These are phyloP conservation scores for Zizania palustris DNA, from an alignment of 202 grass and related monocot species.

Conservation along the genomic window DNA sequence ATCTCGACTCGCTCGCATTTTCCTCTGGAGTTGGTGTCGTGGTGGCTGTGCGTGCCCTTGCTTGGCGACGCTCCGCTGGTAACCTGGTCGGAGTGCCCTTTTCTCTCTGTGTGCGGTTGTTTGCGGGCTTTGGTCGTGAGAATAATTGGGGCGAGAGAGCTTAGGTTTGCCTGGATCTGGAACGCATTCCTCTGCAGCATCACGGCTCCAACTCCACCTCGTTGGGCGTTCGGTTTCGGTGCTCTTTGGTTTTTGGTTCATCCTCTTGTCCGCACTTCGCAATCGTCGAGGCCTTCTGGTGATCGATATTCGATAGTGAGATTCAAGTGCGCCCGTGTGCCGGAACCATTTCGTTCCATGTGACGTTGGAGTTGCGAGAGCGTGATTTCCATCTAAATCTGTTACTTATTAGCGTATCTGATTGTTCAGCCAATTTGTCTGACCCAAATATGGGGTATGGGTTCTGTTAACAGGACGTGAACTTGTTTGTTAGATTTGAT, in stretches of 20 bases:
- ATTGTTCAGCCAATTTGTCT: background rate
- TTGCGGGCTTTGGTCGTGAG: constrained; percentile 24
- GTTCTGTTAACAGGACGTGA: background rate
- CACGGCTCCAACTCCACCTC: background rate
- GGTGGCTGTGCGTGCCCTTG: background rate
- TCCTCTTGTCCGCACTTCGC: background rate
- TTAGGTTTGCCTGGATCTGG: constrained; percentile 33
- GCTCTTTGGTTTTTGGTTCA: background rate
- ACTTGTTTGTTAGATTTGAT: background rate
- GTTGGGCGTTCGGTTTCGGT: background rate
- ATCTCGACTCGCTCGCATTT: constrained; percentile 17
- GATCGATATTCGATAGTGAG: background rate
- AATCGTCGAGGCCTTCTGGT: background rate
- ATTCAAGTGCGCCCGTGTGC: background rate
- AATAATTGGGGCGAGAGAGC: constrained; percentile 19
- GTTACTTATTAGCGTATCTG: background rate
- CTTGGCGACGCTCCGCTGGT: background rate
- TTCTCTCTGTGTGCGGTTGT: background rate
- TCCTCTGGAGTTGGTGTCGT: background rate
- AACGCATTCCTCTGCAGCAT: background rate
- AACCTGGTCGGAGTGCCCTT: background rate
- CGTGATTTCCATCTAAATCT: background rate
- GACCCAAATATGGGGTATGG: background rate
- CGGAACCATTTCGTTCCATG: constrained; percentile 4
- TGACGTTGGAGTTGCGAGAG: background rate